These are phyloP conservation scores for Pittosporum tobira DNA, from an alignment of 129 eudicot genomes.

Conservation along the genomic window DNA sequence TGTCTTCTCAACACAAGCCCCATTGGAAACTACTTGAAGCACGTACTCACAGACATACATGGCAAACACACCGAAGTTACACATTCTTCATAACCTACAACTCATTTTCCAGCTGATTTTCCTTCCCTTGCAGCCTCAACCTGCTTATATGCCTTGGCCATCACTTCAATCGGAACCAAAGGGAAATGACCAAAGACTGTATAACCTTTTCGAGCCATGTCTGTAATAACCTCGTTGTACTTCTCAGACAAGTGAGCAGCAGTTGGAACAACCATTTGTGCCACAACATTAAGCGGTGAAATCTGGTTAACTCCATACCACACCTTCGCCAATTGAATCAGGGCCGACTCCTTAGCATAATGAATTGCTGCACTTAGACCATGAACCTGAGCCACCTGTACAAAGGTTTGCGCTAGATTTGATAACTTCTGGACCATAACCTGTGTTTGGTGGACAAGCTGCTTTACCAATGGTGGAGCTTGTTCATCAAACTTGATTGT, in stretches of 20 bases:
- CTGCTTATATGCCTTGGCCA: conserved; percentile 55
- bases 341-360: conserved; percentile 25
- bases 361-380: conserved; percentile 43
- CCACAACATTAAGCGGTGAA: conserved; percentile 27
- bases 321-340: conserved; percentile 29
- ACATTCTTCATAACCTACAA: too few species aligned
- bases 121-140: conserved; percentile 36
- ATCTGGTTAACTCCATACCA: conserved; percentile 40
- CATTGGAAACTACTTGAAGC: too few species aligned
- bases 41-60: too few species aligned
- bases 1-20: too few species aligned
- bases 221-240: conserved; percentile 32
- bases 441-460: conserved; percentile 19
- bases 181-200: conserved; percentile 37
- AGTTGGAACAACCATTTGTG: conserved; percentile 38
- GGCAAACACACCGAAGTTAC: not conserved
- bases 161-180: conserved; percentile 43
- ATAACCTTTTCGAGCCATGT: conserved; percentile 40
- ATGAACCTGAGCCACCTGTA: conserved; percentile 20
- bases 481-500: conserved; percentile 30
- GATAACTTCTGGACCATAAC: conserved; percentile 21
- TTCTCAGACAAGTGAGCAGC: conserved; percentile 33
- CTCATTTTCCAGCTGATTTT: conserved; percentile 11
- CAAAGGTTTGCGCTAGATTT: conserved; percentile 17
- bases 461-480: conserved; percentile 47